A percentile compares a stretch with the other conserved stretches of the same genome.
These are phyloP conservation scores for Solanum sejunctum DNA, from an alignment of 257 asterid genomes.

Conservation along the genomic window DNA sequence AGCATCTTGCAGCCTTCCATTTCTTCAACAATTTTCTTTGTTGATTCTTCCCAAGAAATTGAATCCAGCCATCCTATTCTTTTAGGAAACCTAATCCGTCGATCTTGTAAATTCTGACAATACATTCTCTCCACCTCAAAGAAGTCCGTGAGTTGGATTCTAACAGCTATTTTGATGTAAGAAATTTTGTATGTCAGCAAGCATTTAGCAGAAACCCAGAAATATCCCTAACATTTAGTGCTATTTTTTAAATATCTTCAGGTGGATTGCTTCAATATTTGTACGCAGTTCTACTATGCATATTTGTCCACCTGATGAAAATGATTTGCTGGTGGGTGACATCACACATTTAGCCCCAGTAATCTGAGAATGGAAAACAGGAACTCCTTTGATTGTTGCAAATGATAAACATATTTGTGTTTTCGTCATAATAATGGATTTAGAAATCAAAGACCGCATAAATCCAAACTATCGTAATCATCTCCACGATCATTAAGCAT, in stretches of 20 bases:
- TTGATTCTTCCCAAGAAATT: background rate
- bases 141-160: background rate
- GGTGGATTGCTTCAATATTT: background rate
- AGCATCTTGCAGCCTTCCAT: background rate
- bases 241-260: background rate
- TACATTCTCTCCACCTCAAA: background rate
- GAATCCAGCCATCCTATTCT: background rate
- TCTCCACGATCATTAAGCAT: background rate
- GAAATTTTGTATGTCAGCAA: background rate
- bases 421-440: background rate
- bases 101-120: conserved; percentile 1
- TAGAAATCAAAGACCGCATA: background rate
- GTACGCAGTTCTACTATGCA: background rate
- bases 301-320: background rate
- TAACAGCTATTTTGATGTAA: background rate
- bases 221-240: background rate
- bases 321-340: background rate
- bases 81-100: background rate
- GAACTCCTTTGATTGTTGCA: background rate
- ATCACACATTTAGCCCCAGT: background rate
- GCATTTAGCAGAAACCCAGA: background rate
- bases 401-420: background rate
- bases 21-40: background rate
- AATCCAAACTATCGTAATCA: background rate
- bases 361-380: background rate